Evolutionary conservation across 306 rosid species (phyloP), one percentile per base, ranked within the genome.

Genomic region (Cercis canadensis): DNA sequence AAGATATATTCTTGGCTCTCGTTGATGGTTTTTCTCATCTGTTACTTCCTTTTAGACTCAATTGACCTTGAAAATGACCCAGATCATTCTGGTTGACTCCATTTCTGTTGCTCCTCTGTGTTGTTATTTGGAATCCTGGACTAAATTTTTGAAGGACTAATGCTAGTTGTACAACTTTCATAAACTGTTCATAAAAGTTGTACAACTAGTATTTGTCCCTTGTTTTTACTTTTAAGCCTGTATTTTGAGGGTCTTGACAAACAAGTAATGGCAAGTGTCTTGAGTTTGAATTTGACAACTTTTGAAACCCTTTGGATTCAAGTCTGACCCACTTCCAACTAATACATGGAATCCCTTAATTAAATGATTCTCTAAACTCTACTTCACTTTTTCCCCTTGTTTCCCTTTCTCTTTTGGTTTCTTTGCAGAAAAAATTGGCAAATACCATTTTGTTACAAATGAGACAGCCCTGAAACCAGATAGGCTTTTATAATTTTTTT

Each of bases 381-480:
- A n/a, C 17, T 45, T 16, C 17, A 45, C 51, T n/a, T 45, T 40
- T 33, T 58, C 37, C 24, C 4, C n/a, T 49, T 57, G 16, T 57
- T 70, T 24, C 45, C 40, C 10, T 3, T 17, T 58, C 18, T 47
- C 17, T 47, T 59, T 0, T 37, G 49, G 37, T 8, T 68, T 8
- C 21, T 64, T 40, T 14, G 29, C 14, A 68, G 36, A 24, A 31
- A 57, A 16, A 71, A 17, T 59, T 36, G 54, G 45, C 17, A 44
- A 7, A 29, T 19, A 21, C 7, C 39, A 58, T 46, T 16, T 36
- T 18, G 43, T 17, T 24, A 37, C n/a, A n/a, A n/a, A n/a, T 54
- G 65, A 73, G 56, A 73, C 64, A 63, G 12, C 54, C 18, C 40
- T 45, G n/a, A 24, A 74, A 29, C 67, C 53, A 57, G 15, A 43